Evolutionary conservation across 768 basidiomycete species (phyloP).

Genomic region (Harrya chromipes): DNA sequence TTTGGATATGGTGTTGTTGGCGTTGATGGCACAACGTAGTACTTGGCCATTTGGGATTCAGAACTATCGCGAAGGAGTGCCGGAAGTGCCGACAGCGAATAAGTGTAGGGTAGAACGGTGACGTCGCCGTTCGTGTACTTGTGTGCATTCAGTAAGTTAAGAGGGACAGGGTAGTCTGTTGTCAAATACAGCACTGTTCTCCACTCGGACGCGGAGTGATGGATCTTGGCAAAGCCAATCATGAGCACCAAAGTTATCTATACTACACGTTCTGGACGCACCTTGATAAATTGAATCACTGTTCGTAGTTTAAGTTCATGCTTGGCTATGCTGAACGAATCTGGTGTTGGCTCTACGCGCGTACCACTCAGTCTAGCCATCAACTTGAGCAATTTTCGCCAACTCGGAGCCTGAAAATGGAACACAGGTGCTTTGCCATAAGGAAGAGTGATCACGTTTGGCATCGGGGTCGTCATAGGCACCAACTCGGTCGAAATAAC

Average conservation of each 20-base stretch:
- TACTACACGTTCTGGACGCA: slow-evolving; percentile 29
- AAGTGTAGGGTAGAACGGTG: slow-evolving; percentile 69
- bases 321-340: slow-evolving; percentile 58
- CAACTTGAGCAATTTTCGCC: slow-evolving; percentile 70
- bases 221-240: slow-evolving; percentile 41
- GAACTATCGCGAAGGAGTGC: slow-evolving; percentile 59
- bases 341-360: slow-evolving; percentile 66
- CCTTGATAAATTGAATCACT: slow-evolving; percentile 78
- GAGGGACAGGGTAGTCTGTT: slow-evolving; percentile 63
- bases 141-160: slow-evolving; percentile 39
- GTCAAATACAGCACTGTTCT: slow-evolving; percentile 75
- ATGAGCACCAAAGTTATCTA: neutral
- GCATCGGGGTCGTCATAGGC: slow-evolving; percentile 55
- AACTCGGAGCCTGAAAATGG: slow-evolving; percentile 70
- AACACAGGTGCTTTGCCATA: slow-evolving; percentile 65
- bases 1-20: slow-evolving; percentile 58
- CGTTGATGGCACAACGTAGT: slow-evolving; percentile 67
- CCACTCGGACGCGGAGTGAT: slow-evolving; percentile 61
- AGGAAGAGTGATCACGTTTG: slow-evolving; percentile 71
- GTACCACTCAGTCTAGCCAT: slow-evolving; percentile 73
- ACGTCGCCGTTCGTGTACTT: slow-evolving; percentile 59
- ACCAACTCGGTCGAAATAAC: slow-evolving; percentile 44
- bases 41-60: slow-evolving; percentile 63
- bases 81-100: slow-evolving; percentile 56
- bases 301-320: slow-evolving; percentile 61